phyloP scores from a whole-genome alignment of 192 early-diverging fungal species.

The Gamsiella multidivaricata region DNA sequence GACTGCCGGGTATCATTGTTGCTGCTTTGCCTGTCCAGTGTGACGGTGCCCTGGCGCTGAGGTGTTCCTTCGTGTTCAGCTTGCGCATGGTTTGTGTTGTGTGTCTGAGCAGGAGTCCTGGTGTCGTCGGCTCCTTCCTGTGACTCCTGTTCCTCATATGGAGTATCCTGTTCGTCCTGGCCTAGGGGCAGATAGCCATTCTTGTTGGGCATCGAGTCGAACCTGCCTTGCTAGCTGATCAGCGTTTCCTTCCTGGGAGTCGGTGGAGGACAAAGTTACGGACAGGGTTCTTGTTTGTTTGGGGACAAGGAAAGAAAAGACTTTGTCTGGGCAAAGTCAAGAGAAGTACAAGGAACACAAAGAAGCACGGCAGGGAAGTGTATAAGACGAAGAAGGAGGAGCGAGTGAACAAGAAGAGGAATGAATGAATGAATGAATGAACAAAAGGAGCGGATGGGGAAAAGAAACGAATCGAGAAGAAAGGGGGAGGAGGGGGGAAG shows the following conservation, averaged over 20 bases:
- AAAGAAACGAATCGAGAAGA: background rate
- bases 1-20: background rate
- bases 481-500: background rate
- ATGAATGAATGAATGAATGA: background rate
- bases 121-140: background rate
- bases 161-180: background rate
- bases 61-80: background rate
- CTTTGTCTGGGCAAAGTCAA: background rate
- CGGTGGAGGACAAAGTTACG: background rate
- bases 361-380: background rate
- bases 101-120: background rate
- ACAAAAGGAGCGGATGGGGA: background rate
- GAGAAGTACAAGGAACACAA: background rate
- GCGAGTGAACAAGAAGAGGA: background rate
- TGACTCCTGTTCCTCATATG: background rate
- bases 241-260: background rate
- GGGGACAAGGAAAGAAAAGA: background rate
- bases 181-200: constrained; percentile 25
- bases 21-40: background rate
- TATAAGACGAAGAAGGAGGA: background rate
- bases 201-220: constrained; percentile 16
- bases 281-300: background rate
- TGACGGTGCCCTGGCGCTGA: constrained; percentile 12
- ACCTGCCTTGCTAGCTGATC: too few relatives aligned
- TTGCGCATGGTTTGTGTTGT: background rate